These are phyloP conservation scores for Penicillium sp. DNA, from an alignment of 2,329 filamentous ascomycete genomes.

Conservation along the genomic window DNA sequence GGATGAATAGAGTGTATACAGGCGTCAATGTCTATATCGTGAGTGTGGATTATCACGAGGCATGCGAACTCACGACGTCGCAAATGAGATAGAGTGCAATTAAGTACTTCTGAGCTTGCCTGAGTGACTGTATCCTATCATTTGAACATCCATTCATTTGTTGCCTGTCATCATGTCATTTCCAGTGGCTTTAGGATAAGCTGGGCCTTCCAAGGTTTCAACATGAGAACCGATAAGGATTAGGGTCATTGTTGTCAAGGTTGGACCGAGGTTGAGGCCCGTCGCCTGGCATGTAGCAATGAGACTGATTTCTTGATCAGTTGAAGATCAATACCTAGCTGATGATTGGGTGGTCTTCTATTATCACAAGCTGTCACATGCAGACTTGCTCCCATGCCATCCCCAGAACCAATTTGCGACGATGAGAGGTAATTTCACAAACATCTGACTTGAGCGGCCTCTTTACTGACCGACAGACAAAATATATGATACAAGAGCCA, in stretches of 20 bases:
- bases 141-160: not conserved
- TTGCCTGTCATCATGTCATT: not conserved
- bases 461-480: not conserved
- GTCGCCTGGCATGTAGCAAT: not conserved
- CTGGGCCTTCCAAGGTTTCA: not conserved
- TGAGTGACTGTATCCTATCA: not conserved
- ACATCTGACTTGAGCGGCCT: conserved; percentile 33
- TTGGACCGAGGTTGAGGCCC: too few species aligned
- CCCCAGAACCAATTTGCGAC: conserved; percentile 35
- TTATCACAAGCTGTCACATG: conserved; percentile 34
- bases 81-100: not conserved
- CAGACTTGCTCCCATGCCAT: conserved; percentile 39
- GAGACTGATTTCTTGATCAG: not conserved
- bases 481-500: not conserved
- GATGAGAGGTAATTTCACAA: conserved; percentile 42
- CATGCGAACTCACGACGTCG: not conserved
- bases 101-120: not conserved
- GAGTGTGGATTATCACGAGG: not conserved
- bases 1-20: not conserved
- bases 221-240: not conserved
- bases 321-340: not conserved
- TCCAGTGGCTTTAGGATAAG: not conserved
- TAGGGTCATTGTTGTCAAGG: not conserved
- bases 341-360: not conserved
- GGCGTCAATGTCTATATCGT: not conserved